Evolutionary conservation across 768 basidiomycete species (phyloP), one percentile per base, ranked within the genome.

Genomic region (Phylloporus scabripes): DNA sequence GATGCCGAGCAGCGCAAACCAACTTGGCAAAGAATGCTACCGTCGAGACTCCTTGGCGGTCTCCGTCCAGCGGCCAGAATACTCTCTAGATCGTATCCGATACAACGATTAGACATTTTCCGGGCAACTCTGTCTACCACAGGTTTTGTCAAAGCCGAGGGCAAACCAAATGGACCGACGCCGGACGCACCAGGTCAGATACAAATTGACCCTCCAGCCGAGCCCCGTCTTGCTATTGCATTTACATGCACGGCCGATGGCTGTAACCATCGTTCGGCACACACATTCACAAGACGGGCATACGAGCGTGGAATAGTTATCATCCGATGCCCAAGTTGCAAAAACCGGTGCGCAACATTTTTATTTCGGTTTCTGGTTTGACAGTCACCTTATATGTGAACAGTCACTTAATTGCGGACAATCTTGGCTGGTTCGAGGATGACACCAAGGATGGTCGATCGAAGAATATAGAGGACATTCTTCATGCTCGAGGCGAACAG

Each of bases 341-440:
- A 87, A 59, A 91, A 88, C 59, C 73, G 94, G 88, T 92, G 62
- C 46, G 82, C 18, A 18, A 14, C 68, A 26, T 31, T 32, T n/a
- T 21, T 21, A 15, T 21, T 17, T 38, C 17, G 14, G 31, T 40
- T 34, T 15, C 4, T 18, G 7, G 12, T n/a, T 5, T 4, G 5
- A 23, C 7, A 18, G 50, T 52, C 29, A 47, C 24, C 7, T 9
- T 29, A 7, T 5, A 2, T 12, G 20, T 21, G 11, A 49, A 20
- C 52, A 90, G 87, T 26, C 87, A 91, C 65, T 70, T 93, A 9
- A 90, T 92, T 56, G 92, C 92, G 4, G 92, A 95, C 61, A 84
- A 95, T 59, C 69, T 95, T 11, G 87, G 87, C 1, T 95, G 92
- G 92, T 95, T 95, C 72, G 83, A 89, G 59, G 89, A 92, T 24